phyloP scores from a whole-genome alignment of 768 basidiomycete genomes.

The Suillus hirtellus region DNA sequence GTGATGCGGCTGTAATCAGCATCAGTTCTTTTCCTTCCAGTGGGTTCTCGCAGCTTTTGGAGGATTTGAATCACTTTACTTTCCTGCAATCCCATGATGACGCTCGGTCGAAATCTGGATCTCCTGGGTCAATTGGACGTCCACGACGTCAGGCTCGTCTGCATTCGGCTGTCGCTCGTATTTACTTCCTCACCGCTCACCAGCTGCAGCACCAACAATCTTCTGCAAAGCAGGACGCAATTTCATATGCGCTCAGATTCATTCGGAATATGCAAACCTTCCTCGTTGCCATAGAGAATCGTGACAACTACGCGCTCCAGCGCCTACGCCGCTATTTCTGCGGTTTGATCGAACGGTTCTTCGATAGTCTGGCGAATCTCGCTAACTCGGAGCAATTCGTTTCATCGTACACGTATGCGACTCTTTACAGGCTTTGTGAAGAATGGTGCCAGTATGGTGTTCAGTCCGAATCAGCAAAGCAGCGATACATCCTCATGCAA shows the following conservation, averaged over 20 bases:
- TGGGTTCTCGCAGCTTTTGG: constrained; percentile 78
- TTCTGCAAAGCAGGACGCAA: constrained; percentile 65
- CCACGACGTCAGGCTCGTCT: constrained; percentile 75
- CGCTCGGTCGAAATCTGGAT: constrained; percentile 47
- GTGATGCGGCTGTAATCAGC: constrained; percentile 84
- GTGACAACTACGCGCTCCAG: constrained; percentile 76
- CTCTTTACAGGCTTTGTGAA: constrained; percentile 83
- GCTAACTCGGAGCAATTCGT: constrained; percentile 79
- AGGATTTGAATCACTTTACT: constrained; percentile 79
- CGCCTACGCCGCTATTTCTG: constrained; percentile 89
- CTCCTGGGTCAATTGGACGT: constrained; percentile 48
- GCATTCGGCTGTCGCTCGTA: constrained; percentile 84
- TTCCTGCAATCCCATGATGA: constrained; percentile 84
- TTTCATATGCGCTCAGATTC: constrained; percentile 83
- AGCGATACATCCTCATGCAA: constrained; percentile 70
- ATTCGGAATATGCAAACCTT: constrained; percentile 80
- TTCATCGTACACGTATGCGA: constrained; percentile 71
- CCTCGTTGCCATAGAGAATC: constrained; percentile 67
- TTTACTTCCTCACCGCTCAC: constrained; percentile 84
- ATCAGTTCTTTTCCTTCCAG: constrained; percentile 83
- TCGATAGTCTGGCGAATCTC: constrained; percentile 69
- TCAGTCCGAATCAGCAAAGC: constrained; percentile 70
- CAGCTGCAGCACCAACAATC: constrained; percentile 70
- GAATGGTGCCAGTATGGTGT: constrained; percentile 91
- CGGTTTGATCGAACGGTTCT: constrained; percentile 82